Base-by-base conservation (phyloP, 2,329 filamentous ascomycete species). In the Botrytis galanthina region DNA sequence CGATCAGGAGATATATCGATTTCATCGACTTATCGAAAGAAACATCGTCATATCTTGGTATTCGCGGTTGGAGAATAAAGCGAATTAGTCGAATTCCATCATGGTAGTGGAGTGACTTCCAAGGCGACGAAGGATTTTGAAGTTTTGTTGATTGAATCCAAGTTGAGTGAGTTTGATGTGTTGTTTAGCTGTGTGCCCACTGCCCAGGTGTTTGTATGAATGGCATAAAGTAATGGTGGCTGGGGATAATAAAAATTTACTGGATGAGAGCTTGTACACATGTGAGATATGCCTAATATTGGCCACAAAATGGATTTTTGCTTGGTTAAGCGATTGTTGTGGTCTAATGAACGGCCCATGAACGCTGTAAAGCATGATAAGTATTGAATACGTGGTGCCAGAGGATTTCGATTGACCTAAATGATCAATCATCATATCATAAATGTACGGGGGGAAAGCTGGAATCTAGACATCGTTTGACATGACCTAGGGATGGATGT, bases 231-330 rank as follows among this genome's bases (percentile, higher is more conserved):
- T 54, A 29, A 68, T 42, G 48, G 14, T 54, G 35, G 66, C 10
- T 42, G 35, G 39, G 42, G 26, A 20, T 4, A 20, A 63, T 26
- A 16, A 51, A 29, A 68, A 54, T 26, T 18, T 32, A 68, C 66
- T 68, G 66, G 48, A 68, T 42, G 66, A 57, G 66, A 68, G n/a
- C 66, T 68, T 68, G 66, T 57, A 57, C 66, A 68, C 66, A 68
- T 57, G 48, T 44, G 26, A 57, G 26, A 57, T 16, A 68, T 48
- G 66, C 48, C 48, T 54, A 4, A 68, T 20, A 42, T n/a, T 57
- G 48, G 48, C 48, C 66, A 37, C 48, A 54, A 7, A 29, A 57
- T 22, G 35, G 10, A 57, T 29, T 68, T 68, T 42, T n/a, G 64
- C 35, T 68, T 42, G 26, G 51, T 68, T 68, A 68, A 16, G 48